These are phyloP conservation scores for Podaxis sp. DNA, from an alignment of 768 basidiomycete genomes.

Conservation along the genomic window DNA sequence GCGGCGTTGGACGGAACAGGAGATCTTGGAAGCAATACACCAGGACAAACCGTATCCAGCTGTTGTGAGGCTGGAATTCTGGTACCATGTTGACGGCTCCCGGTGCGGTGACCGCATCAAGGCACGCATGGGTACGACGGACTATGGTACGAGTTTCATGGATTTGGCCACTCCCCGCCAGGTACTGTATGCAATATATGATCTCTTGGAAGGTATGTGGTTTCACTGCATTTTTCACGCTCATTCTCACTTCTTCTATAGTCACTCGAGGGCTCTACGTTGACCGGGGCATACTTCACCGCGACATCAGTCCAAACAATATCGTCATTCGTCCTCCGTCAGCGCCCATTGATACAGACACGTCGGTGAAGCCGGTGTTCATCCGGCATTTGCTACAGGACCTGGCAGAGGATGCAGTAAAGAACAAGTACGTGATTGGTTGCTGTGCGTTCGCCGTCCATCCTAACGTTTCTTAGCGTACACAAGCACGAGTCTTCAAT, in stretches of 20 bases:
- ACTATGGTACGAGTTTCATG: too few species aligned
- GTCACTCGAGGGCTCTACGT: slow-evolving; percentile 13
- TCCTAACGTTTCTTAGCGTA: slow-evolving; percentile 1
- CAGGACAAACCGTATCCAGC: not conserved
- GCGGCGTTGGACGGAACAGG: not conserved
- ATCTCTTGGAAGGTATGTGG: too few species aligned
- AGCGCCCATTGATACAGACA: not conserved
- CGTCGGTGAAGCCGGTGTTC: not conserved
- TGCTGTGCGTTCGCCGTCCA: not conserved
- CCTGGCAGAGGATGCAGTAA: too few species aligned
- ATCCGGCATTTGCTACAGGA: slow-evolving; percentile 9
- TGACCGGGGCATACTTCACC: slow-evolving; percentile 10
- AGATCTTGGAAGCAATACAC: not conserved
- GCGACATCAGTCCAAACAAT: slow-evolving; percentile 12
- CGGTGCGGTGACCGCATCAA: not conserved
- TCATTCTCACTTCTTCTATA: not conserved
- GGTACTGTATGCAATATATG: too few species aligned
- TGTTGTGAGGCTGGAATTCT: not conserved
- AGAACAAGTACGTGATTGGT: not conserved
- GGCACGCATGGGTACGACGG: not conserved
- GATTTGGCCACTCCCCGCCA: too few species aligned
- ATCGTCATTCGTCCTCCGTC: not conserved
- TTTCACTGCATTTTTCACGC: not conserved
- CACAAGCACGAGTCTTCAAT: not conserved
- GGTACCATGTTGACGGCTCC: not conserved